Evolutionary conservation across 208 protist genomes (phyloP), one percentile per base, ranked within the genome.

Genomic region (Crithidia expoeki): DNA sequence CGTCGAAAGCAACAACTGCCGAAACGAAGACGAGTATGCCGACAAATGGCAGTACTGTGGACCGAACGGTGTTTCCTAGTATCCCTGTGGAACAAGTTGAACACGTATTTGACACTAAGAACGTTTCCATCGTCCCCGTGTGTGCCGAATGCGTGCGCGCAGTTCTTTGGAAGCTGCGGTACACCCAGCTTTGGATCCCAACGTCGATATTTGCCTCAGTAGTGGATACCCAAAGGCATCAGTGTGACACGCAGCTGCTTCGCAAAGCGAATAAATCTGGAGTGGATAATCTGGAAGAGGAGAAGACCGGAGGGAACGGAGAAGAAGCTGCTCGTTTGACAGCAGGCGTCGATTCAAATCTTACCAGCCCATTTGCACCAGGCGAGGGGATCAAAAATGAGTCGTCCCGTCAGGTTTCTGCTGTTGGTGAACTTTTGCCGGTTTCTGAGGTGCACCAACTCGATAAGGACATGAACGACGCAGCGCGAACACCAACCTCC

Each of bases 151-250:
- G 92, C 64, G 74, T 76, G 10, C 80, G 85, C 3, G 49, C 74
- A 2, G 36, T 92, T 17, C 58, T 86, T 55, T 65, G 90, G 61
- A 65, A 72, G 38, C n/a, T 91, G 25, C 56, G 73, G 25, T 76
- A 82, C 47, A 80, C 71, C 40, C 86, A 78, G 32, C 49, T 94
- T 30, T 94, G 89, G 84, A 82, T 96, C 27, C 92, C 92, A 25
- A 77, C 80, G 55, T 68, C 53, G n/a, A 79, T 84, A 44, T 83
- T 88, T 65, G 33, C 79, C 38, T 84, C 77, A 19, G 61, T 90
- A 2, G 28, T 89, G 19, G 57, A 80, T 17, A 63, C 70, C 2
- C 44, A 76, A 28, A 25, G 44, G 17, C 53, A 76, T 7, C 72
- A 72, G 49, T 57, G 59, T 5, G 57, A 71, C 40, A 36, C 23